Evolutionary conservation across 2,329 filamentous ascomycete species (phyloP).

Genomic region (Rosellinia necatrix): DNA sequence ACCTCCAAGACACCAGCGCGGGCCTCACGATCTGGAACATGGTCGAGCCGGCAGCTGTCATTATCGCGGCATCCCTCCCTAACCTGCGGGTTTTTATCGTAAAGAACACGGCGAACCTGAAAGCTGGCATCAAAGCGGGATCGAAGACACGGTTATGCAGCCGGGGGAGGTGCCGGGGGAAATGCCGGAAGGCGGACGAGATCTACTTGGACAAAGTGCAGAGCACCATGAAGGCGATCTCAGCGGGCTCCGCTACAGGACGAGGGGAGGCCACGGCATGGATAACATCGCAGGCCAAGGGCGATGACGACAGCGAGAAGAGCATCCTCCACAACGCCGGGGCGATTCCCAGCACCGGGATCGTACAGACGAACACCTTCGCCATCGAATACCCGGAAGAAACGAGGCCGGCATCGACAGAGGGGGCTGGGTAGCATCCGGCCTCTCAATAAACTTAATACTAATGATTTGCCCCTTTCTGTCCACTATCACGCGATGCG

Average conservation of each 20-base stretch:
- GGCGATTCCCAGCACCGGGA: background rate
- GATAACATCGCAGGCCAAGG: constrained; percentile 6
- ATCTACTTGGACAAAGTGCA: constrained; percentile 15
- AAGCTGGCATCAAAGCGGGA: constrained; percentile 9
- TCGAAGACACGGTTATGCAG: background rate
- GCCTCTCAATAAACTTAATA: background rate
- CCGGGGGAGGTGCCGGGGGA: background rate
- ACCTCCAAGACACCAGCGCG: constrained; percentile 8
- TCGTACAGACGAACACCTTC: constrained; percentile 21
- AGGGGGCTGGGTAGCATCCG: background rate
- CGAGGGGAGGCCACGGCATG: constrained; percentile 12
- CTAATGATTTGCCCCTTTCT: background rate
- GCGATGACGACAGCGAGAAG: constrained; percentile 16
- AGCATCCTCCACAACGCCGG: constrained; percentile 8
- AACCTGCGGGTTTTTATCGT: constrained; percentile 23
- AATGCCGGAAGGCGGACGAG: constrained; percentile 3
- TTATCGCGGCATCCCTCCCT: constrained; percentile 24
- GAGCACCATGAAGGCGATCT: constrained; percentile 12
- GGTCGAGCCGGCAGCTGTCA: constrained; percentile 20
- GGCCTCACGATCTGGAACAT: constrained; percentile 22
- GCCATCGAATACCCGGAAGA: constrained; percentile 20
- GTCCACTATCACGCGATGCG: too few relatives aligned
- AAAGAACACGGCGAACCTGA: constrained; percentile 11
- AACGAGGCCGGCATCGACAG: background rate
- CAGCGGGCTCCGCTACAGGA: constrained; percentile 7